A percentile compares a stretch with the other conserved stretches of the same genome.
Conservation (phyloP, 768 basidiomycete species). For the Boletus speciosus region DNA sequence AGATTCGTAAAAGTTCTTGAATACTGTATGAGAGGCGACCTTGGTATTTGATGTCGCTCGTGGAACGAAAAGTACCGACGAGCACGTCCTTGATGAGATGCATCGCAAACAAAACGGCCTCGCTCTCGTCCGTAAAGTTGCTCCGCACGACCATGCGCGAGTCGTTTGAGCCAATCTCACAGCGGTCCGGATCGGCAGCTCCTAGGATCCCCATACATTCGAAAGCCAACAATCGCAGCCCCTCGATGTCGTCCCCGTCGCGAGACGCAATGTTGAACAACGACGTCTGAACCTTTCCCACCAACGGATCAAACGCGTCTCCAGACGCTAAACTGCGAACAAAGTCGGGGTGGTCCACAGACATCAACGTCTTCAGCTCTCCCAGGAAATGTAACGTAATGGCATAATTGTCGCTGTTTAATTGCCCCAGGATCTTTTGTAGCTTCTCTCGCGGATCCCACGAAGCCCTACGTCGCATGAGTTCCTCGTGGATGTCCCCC, state of each 20-base stretch:
- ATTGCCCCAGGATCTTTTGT: slow-evolving; percentile 66
- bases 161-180: slow-evolving; percentile 59
- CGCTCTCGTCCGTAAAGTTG: slow-evolving; percentile 78
- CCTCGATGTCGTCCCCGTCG: slow-evolving; percentile 73
- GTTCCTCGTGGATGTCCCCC: slow-evolving; percentile 36
- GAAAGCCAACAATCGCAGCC: slow-evolving; percentile 67
- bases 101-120: slow-evolving; percentile 74
- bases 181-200: slow-evolving; percentile 92
- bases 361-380: slow-evolving; percentile 72
- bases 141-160: slow-evolving; percentile 67
- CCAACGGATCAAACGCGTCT: slow-evolving; percentile 77
- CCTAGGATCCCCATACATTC: slow-evolving; percentile 92
- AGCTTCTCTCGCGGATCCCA: slow-evolving; percentile 57
- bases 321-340: slow-evolving; percentile 69
- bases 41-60: slow-evolving; percentile 92
- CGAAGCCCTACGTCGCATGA: slow-evolving; percentile 43
- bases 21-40: slow-evolving; percentile 85
- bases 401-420: slow-evolving; percentile 73
- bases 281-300: slow-evolving; percentile 63
- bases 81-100: slow-evolving; percentile 85
- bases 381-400: slow-evolving; percentile 69
- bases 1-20: slow-evolving; percentile 85
- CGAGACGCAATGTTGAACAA: slow-evolving; percentile 70
- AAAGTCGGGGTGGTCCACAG: slow-evolving; percentile 45
- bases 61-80: slow-evolving; percentile 86